These are phyloP conservation scores for Friedmanniomyces simplex DNA, from an alignment of 495 filamentous ascomycete species.

Conservation along the genomic window DNA sequence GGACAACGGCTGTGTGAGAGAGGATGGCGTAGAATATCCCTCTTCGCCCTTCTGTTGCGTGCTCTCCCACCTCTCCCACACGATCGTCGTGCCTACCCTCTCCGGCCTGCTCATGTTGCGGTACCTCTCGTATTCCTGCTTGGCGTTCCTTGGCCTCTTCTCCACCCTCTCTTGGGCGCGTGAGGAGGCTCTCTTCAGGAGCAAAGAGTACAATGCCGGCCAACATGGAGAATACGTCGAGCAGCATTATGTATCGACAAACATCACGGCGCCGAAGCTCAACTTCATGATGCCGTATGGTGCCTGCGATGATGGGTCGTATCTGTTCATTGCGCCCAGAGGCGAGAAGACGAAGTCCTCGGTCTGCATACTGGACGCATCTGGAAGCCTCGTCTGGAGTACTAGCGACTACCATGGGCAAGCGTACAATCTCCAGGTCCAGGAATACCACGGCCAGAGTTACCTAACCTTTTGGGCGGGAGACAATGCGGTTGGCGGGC, in stretches of 20 bases:
- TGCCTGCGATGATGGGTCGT: slow-evolving; percentile 14
- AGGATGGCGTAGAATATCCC: too few relatives aligned
- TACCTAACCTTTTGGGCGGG: slow-evolving; percentile 43
- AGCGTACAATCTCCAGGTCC: slow-evolving; percentile 18
- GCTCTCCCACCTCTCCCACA: too few relatives aligned
- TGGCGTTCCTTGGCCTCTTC: too few relatives aligned
- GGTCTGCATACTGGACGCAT: slow-evolving; percentile 9
- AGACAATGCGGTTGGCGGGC: slow-evolving; percentile 37
- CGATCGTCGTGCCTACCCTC: too few relatives aligned
- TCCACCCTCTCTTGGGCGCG: not conserved
- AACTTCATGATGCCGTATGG: slow-evolving; percentile 13
- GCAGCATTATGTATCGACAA: slow-evolving; percentile 4
- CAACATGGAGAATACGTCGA: slow-evolving; percentile 5
- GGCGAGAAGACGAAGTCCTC: slow-evolving; percentile 3
- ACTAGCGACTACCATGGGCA: slow-evolving; percentile 7
- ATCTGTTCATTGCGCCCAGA: slow-evolving; percentile 16
- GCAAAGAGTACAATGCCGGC: slow-evolving; percentile 9
- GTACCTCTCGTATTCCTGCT: too few relatives aligned
- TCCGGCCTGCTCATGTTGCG: too few relatives aligned
- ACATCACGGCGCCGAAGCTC: slow-evolving; percentile 2
- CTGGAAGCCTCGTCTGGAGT: slow-evolving; percentile 12
- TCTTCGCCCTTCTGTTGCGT: too few relatives aligned
- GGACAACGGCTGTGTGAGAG: too few relatives aligned
- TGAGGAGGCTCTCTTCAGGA: not conserved
- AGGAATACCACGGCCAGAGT: slow-evolving; percentile 16